Base-by-base conservation (phyloP, 352 stramenopile genomes). In the Phytophthora megakarya region DNA sequence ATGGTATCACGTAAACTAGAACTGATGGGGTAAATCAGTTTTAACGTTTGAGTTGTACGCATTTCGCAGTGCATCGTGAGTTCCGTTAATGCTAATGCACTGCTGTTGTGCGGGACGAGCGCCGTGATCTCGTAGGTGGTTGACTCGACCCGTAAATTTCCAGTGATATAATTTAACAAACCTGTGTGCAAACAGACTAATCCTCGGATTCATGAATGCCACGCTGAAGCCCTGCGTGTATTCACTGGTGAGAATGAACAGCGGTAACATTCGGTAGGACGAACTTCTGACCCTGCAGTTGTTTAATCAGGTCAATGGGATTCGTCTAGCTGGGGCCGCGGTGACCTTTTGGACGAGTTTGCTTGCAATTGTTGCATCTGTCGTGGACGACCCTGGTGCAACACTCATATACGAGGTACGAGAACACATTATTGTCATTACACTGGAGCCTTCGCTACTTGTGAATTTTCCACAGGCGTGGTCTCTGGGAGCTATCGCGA, bases 401-500 rank as follows among this genome's bases (percentile, higher is more conserved):
- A 86, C 73, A 21, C 53, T 66, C 12, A 39, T 71, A 6, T 87
- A 72, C 48, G 80, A 87, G 74, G 82, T 87, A 56, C 16, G 40
- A 23, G 19, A 28, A 15, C 30, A n/a, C 15, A 47, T 21, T n/a
- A n/a, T n/a, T 37, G 18, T n/a, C 16, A 3, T 7, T 26, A 6
- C 28, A 47, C 3, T 2, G 32, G 26, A 4, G 22, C 46, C 39
- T 62, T 12, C 35, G 2, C 5, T 16, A 13, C 19, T 3, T 47
- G 13, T 28, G 0, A 32, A 37, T 28, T 28, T 48, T 56, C 1
- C 11, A 18, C 48, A 89, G 80, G 60, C 72, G 16, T 91, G 81
- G 81, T 86, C 72, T 3, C 52, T 91, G 3, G 81, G 80, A 6
- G 65, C 59, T n/a, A 81, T 89, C 49, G 76, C 68, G 1, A 66